These are phyloP conservation scores for Colletotrichum sp. DNA, from an alignment of 2,329 filamentous ascomycete species.

Conservation along the genomic window DNA sequence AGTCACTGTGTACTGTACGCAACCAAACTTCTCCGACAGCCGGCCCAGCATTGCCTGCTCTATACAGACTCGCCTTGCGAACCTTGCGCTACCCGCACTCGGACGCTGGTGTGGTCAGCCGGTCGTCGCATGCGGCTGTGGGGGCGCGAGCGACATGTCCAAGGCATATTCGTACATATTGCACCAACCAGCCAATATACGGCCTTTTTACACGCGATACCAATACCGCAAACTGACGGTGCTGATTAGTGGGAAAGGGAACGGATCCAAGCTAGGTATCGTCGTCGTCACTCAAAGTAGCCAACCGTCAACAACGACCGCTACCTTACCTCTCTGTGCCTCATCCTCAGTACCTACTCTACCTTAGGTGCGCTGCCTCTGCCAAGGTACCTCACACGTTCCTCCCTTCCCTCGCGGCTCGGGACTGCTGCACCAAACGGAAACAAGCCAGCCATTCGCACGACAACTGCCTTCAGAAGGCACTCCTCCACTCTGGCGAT, in stretches of 20 bases:
- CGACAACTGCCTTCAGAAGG: neutral
- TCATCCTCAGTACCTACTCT: neutral
- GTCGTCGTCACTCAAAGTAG: neutral
- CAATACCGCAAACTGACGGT: neutral
- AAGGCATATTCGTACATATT: neutral
- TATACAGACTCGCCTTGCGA: neutral
- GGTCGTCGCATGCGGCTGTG: slow-evolving; percentile 13
- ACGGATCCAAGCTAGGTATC: slow-evolving; percentile 2
- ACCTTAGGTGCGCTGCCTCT: neutral
- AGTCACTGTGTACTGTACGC: neutral
- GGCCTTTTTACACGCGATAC: neutral
- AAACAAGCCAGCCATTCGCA: neutral
- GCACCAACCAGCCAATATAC: neutral
- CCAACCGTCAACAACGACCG: neutral
- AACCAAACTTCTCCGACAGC: neutral
- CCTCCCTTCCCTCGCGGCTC: neutral
- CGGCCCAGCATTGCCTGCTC: neutral
- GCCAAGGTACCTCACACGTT: neutral
- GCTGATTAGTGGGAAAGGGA: neutral
- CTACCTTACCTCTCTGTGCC: neutral
- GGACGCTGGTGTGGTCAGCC: slow-evolving; percentile 6
- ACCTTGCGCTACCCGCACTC: slow-evolving; percentile 12
- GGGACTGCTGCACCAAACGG: neutral
- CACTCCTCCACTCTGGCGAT: neutral
- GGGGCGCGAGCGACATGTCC: slow-evolving; percentile 3